phyloP scores from a whole-genome alignment of 805 yeast species.

The Pichia gijzeniarum region DNA sequence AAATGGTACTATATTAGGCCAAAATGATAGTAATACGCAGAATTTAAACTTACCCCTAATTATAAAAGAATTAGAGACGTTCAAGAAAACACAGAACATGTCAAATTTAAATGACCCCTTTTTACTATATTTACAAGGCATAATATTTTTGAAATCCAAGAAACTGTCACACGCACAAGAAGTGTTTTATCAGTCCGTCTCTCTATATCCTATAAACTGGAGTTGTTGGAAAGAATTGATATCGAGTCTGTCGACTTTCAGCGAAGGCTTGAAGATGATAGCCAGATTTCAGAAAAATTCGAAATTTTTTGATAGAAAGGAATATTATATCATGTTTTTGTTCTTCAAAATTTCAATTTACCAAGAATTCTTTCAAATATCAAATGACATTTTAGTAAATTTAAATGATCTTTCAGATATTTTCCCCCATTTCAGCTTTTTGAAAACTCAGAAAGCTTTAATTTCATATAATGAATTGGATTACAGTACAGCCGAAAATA shows the following conservation, averaged over 20 bases:
- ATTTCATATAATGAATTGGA: constrained; percentile 81
- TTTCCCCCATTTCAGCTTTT: constrained; percentile 69
- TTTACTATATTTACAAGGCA: constrained; percentile 66
- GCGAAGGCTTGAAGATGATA: constrained; percentile 45
- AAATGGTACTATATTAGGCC: constrained; percentile 57
- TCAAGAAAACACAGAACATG: constrained; percentile 16
- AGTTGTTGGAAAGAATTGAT: constrained; percentile 83
- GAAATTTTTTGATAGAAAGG: constrained; percentile 25
- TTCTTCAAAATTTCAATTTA: constrained; percentile 61
- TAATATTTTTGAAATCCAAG: constrained; percentile 56
- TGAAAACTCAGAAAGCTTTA: constrained; percentile 77
- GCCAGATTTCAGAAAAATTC: constrained; percentile 34
- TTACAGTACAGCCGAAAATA: constrained; percentile 67
- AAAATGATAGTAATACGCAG: constrained; percentile 28
- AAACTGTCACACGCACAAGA: constrained; percentile 56
- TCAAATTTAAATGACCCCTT: constrained; percentile 42
- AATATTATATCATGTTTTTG: constrained; percentile 27
- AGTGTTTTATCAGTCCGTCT: constrained; percentile 53
- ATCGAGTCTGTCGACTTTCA: constrained; percentile 51
- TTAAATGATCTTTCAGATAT: constrained; percentile 42
- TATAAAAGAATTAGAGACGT: constrained; percentile 37
- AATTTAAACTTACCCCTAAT: constrained; percentile 30
- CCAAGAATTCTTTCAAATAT: constrained; percentile 76
- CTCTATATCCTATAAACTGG: constrained; percentile 83
- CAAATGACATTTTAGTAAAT: constrained; percentile 42